These are phyloP conservation scores for Myotisia sp. DNA, from an alignment of 2,329 filamentous ascomycete genomes.

Conservation along the genomic window DNA sequence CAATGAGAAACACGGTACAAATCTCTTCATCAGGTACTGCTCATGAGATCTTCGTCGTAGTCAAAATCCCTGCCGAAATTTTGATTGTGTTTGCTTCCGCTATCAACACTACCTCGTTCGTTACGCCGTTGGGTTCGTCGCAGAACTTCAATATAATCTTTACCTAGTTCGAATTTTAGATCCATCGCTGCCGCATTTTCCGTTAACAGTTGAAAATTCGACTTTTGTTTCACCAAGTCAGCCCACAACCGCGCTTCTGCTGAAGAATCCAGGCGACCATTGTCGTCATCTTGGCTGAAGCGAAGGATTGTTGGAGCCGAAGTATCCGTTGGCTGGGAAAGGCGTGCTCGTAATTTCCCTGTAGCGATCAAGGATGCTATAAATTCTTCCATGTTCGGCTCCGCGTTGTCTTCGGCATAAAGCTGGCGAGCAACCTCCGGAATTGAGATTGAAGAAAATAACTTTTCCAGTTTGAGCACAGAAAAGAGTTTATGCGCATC, in stretches of 20 bases:
- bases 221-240: constrained; percentile 34
- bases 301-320: constrained; percentile 37
- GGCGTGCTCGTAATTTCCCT: constrained; percentile 37
- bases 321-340: constrained; percentile 31
- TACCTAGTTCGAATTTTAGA: constrained; percentile 41
- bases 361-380: constrained; percentile 35
- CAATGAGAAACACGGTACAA: too few species aligned
- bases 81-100: constrained; percentile 6
- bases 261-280: constrained; percentile 10
- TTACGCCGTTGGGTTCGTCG: constrained; percentile 33
- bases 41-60: constrained; percentile 30
- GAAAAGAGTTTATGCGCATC: constrained; percentile 61
- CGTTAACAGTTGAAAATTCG: constrained; percentile 37
- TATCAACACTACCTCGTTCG: constrained; percentile 9
- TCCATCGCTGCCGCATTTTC: constrained; percentile 41
- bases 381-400: constrained; percentile 21
- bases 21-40: constrained; percentile 9
- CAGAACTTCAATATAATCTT: constrained; percentile 43
- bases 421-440: constrained; percentile 30
- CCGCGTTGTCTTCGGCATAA: constrained; percentile 16
- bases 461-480: constrained; percentile 55
- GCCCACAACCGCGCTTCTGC: constrained; percentile 6
- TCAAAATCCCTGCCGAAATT: constrained; percentile 12
- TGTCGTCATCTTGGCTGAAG: constrained; percentile 31
- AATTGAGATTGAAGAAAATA: constrained; percentile 53